A percentile compares a stretch with the other conserved stretches of the same genome.
These are phyloP conservation scores for Fusarium verrucosum DNA, from an alignment of 2,329 filamentous ascomycete species.

Conservation along the genomic window DNA sequence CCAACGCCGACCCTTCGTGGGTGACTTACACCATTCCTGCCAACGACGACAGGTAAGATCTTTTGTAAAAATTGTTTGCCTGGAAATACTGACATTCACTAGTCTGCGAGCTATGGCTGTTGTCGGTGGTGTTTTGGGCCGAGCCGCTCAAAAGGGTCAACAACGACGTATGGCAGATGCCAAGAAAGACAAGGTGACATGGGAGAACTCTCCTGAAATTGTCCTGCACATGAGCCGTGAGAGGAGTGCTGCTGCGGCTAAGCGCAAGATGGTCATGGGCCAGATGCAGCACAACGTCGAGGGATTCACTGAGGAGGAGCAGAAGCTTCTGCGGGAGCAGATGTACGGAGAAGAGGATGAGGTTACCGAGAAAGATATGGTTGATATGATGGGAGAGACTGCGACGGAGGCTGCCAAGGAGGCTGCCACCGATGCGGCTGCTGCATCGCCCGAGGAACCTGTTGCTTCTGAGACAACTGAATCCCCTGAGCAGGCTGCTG, in stretches of 20 bases:
- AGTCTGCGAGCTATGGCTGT: conserved; percentile 84
- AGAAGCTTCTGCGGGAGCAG: conserved; percentile 46
- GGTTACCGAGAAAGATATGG: conserved; percentile 51
- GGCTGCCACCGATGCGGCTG: conserved; percentile 5
- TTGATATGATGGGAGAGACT: conserved; percentile 47
- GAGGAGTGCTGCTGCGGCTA: conserved; percentile 43
- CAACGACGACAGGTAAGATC: conserved; percentile 86
- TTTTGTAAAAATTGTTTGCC: background rate
- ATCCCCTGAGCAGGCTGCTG: background rate
- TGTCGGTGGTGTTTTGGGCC: conserved; percentile 84
- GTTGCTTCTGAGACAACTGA: background rate
- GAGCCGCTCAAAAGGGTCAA: conserved; percentile 83
- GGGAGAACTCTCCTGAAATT: conserved; percentile 61
- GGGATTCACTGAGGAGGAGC: conserved; percentile 52
- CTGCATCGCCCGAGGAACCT: background rate
- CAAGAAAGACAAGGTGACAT: conserved; percentile 69
- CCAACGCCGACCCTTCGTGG: conserved; percentile 89
- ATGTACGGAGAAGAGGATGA: conserved; percentile 43
- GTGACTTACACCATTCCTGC: conserved; percentile 97
- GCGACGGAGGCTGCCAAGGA: conserved; percentile 27
- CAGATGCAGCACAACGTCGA: conserved; percentile 49
- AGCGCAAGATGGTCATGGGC: conserved; percentile 51
- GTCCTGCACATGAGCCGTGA: conserved; percentile 51
- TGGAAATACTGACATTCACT: conserved; percentile 37
- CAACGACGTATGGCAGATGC: conserved; percentile 71